Base-by-base conservation (phyloP, 23 red algal genomes). In the Cyanidiococcus yangmingshanensis region DNA sequence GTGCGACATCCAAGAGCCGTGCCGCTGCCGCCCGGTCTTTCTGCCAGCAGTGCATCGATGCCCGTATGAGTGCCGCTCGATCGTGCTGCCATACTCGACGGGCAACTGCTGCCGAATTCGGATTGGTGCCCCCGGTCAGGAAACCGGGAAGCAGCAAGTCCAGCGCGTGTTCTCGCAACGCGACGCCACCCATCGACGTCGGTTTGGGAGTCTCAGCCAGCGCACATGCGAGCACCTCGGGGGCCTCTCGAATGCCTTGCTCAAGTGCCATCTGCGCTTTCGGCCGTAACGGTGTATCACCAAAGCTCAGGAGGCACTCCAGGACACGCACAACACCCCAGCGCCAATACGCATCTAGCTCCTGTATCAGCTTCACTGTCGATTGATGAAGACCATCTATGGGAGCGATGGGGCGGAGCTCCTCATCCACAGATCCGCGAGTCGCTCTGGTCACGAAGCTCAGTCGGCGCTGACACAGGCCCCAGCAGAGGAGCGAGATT, bases 1-100 rank as follows among this genome's bases (percentile, higher is more conserved):
- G 77, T 17, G 75, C 79, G 41, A 96, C 85, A 38, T 85, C 82
- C 26, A 90, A 54, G 0, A 86, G 76, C 12, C 79, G 84, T 29
- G 82, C 71, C 17, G 89, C 30, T 31, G 76, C 63, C 7, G n/a
- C 32, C 63, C 32, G 15, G n/a, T 71, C 63, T 35, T 35, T 25
- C 63, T 71, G 63, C 63, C 63, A 71, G 27, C 63, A 71, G n/a
- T 71, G 63, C 63, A 71, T 71, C 12, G 63, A 7, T 25, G 63
- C 63, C 3, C 63, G 63, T 71, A 71, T 71, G n/a, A 71, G n/a
- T 29, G 63, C 21, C 3, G 63, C 63, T 25, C 63, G 63, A 35
- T 71, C 63, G 32, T 35, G 21, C 27, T 71, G 63, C 63, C 63
- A 71, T 29, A 71, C 63, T 2, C 63, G 63, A 7, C 63, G 63